Percentiles rank a stretch among this genome's conserved stretches.
phyloP scores from a whole-genome alignment of 2,329 filamentous ascomycete genomes.

The Chaetomium globosum region DNA sequence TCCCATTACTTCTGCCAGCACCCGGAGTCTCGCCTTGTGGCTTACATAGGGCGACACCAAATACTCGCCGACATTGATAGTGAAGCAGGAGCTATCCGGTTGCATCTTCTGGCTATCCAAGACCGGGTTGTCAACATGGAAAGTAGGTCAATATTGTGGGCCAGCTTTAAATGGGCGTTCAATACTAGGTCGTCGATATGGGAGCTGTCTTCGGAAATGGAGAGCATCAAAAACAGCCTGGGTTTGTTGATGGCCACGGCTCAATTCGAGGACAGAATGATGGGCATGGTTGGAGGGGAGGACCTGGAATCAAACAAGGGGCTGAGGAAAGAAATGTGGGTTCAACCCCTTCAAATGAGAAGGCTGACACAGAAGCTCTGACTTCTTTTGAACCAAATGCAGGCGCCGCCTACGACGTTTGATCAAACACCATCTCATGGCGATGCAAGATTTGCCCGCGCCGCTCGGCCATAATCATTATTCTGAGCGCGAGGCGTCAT shows the following conservation, averaged over 20 bases:
- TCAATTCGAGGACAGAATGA: not conserved
- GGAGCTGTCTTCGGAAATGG: not conserved
- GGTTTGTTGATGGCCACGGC: not conserved
- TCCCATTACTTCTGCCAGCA: not conserved
- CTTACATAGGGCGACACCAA: not conserved
- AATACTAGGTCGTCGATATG: conserved; percentile 6
- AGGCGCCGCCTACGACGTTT: not conserved
- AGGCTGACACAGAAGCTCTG: not conserved
- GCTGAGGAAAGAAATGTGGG: conserved; percentile 3
- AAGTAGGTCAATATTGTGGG: not conserved
- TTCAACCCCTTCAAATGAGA: not conserved
- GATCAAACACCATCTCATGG: not conserved
- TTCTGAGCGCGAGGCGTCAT: not conserved
- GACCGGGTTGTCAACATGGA: not conserved
- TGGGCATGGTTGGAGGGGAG: not conserved
- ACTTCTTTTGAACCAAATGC: not conserved
- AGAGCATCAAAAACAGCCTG: conserved; percentile 9
- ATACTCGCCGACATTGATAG: not conserved
- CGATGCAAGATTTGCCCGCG: not conserved
- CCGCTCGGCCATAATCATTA: not conserved
- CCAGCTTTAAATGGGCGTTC: conserved; percentile 2
- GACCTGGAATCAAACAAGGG: too few relatives aligned
- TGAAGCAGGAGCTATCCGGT: not conserved
- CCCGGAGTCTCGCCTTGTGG: not conserved
- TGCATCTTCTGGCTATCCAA: not conserved